Evolutionary conservation across 2,329 filamentous ascomycete genomes (phyloP).

Genomic region (Beauveria caledonica): DNA sequence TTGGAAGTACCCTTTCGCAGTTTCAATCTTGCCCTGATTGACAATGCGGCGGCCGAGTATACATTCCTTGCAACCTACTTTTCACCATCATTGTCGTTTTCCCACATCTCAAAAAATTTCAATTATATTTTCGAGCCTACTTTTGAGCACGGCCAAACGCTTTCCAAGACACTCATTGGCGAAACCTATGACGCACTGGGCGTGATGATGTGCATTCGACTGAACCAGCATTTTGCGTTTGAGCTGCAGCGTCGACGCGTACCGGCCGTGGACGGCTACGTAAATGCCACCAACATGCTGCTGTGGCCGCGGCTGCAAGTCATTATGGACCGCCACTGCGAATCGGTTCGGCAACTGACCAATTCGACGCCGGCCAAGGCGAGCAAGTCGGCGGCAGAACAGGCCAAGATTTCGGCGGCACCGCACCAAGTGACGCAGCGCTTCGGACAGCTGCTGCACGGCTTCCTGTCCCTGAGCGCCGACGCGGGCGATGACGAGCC

Average conservation of each 20-base stretch:
- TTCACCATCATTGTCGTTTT: conserved; percentile 63
- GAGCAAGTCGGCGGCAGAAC: conserved; percentile 36
- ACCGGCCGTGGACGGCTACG: conserved; percentile 80
- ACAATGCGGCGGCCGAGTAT: conserved; percentile 93
- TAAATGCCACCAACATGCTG: conserved; percentile 92
- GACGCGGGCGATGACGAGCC: conserved; percentile 90
- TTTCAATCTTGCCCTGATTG: conserved; percentile 87
- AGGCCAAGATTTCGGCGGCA: conserved; percentile 61
- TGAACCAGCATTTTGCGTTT: conserved; percentile 93
- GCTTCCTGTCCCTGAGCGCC: conserved; percentile 72
- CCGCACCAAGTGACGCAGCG: conserved; percentile 89
- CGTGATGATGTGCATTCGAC: conserved; percentile 78
- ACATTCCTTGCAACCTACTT: conserved; percentile 90
- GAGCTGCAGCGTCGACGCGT: conserved; percentile 87
- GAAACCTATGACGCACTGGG: conserved; percentile 79
- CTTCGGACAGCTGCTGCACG: conserved; percentile 89
- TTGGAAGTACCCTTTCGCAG: conserved; percentile 87
- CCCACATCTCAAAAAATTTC: conserved; percentile 75
- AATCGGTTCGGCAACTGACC: conserved; percentile 63
- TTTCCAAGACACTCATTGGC: conserved; percentile 70
- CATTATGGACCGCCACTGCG: conserved; percentile 87
- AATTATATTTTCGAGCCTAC: conserved; percentile 83
- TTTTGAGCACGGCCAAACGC: conserved; percentile 68
- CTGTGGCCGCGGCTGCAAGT: conserved; percentile 94
- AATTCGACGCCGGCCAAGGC: conserved; percentile 42